A percentile compares a stretch with the other conserved stretches of the same genome.
These are phyloP conservation scores for Trichomonas gallinae DNA, from an alignment of 208 protist genomes.

Conservation along the genomic window DNA sequence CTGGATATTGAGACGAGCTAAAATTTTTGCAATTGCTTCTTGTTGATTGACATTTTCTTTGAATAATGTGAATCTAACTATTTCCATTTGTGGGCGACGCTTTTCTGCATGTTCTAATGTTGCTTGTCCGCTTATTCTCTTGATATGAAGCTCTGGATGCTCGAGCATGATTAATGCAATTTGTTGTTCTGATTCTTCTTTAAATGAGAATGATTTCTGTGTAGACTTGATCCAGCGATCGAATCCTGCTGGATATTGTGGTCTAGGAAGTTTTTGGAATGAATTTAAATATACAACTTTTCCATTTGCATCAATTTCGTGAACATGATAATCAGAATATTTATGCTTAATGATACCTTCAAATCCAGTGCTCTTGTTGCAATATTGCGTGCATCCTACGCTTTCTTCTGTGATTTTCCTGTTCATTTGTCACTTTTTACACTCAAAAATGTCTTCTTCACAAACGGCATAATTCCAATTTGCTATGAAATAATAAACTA, in stretches of 20 bases:
- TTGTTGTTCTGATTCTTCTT: not conserved
- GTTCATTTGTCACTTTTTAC: not conserved
- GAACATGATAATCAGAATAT: conserved; percentile 20
- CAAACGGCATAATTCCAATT: too few species aligned
- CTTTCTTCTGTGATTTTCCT: not conserved
- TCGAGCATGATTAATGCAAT: not conserved
- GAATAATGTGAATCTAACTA: not conserved
- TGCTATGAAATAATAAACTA: too few species aligned
- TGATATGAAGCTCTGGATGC: not conserved
- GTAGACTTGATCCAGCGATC: not conserved
- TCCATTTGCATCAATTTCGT: conserved; percentile 16
- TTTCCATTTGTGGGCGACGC: too few species aligned
- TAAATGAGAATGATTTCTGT: not conserved
- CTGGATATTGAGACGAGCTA: not conserved
- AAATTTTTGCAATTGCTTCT: not conserved
- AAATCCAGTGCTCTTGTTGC: not conserved
- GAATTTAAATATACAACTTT: not conserved
- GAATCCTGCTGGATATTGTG: not conserved
- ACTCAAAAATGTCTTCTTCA: not conserved
- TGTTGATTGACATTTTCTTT: conserved; percentile 12
- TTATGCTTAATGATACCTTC: not conserved
- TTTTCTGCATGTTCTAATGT: not conserved
- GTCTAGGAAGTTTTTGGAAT: not conserved
- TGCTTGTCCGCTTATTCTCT: too few species aligned
- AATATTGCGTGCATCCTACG: not conserved